A percentile compares a stretch with the other conserved stretches of the same genome.
Evolutionary conservation across 495 filamentous ascomycete genomes (phyloP).

Genomic region (Sabuloglossum arenarium): DNA sequence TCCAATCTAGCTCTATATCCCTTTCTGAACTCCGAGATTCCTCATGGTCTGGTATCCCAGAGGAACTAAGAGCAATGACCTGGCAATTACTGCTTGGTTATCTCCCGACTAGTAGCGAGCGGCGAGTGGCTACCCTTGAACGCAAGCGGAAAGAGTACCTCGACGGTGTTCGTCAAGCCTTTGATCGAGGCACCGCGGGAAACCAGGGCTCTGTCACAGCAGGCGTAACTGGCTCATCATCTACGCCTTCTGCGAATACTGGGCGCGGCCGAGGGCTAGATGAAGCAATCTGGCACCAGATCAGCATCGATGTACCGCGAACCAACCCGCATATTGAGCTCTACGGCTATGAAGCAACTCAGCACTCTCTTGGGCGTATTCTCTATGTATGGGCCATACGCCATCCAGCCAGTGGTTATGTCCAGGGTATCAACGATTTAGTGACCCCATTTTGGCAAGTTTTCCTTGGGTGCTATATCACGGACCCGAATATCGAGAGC

Average conservation of each 20-base stretch:
- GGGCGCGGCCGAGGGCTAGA: slow-evolving; percentile 59
- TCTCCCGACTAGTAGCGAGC: slow-evolving; percentile 80
- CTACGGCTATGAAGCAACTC: slow-evolving; percentile 89
- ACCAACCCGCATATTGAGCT: slow-evolving; percentile 91
- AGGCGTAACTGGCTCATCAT: slow-evolving; percentile 5
- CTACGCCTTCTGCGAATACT: slow-evolving; percentile 10
- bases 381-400: slow-evolving; percentile 95
- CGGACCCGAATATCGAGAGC: slow-evolving; percentile 72
- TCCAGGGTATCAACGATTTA: slow-evolving; percentile 96
- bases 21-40: slow-evolving; percentile 61
- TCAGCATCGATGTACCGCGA: slow-evolving; percentile 92
- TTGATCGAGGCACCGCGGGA: slow-evolving; percentile 43
- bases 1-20: slow-evolving; percentile 79
- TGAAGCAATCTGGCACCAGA: slow-evolving; percentile 95
- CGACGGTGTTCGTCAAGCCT: slow-evolving; percentile 87
- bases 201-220: slow-evolving; percentile 14
- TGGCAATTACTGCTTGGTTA: slow-evolving; percentile 95
- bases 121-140: slow-evolving; percentile 75
- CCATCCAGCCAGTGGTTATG: slow-evolving; percentile 92
- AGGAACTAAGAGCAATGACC: slow-evolving; percentile 91
- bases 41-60: slow-evolving; percentile 84
- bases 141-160: slow-evolving; percentile 93
- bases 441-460: slow-evolving; percentile 97
- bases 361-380: slow-evolving; percentile 80
- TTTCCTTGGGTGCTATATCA: slow-evolving; percentile 85